phyloP scores from a whole-genome alignment of 345 rosid genomes.

The Adansonia digitata region DNA sequence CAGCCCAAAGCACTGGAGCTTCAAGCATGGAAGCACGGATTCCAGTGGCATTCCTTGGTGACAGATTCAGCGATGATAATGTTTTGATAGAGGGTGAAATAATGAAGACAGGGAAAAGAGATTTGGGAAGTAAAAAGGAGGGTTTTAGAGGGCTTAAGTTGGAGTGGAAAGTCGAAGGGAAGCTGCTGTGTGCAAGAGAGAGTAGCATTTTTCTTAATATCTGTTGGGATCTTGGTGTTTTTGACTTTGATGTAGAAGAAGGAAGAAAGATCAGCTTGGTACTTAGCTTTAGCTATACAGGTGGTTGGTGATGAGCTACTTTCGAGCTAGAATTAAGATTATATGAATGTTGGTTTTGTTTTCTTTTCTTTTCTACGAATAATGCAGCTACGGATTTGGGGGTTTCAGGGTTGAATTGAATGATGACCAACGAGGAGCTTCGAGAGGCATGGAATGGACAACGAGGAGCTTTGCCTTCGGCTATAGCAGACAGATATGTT shows the following conservation, averaged over 20 bases:
- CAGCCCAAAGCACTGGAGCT: constrained; percentile 76
- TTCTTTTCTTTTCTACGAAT: too few species aligned
- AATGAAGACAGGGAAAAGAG: neutral
- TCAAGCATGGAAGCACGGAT: constrained; percentile 64
- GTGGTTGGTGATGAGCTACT: too few species aligned
- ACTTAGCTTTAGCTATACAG: too few species aligned
- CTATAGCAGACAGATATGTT: neutral
- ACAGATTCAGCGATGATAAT: neutral
- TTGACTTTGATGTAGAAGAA: neutral
- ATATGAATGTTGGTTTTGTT: too few species aligned
- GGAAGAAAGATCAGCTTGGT: neutral
- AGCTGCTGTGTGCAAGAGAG: constrained; percentile 13
- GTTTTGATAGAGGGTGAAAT: neutral
- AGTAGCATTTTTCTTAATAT: constrained; percentile 4
- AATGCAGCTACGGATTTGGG: too few species aligned
- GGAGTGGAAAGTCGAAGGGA: constrained; percentile 4
- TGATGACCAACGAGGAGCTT: too few species aligned
- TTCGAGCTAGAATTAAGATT: too few species aligned
- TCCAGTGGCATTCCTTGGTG: neutral
- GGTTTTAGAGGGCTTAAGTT: neutral
- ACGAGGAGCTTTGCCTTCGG: neutral
- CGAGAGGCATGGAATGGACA: too few species aligned
- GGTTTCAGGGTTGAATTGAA: too few species aligned
- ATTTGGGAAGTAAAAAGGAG: constrained; percentile 17
- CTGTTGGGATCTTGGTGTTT: neutral